Conservation (phyloP, 75 land plant species). For the Pseudotsuga menziesii region DNA sequence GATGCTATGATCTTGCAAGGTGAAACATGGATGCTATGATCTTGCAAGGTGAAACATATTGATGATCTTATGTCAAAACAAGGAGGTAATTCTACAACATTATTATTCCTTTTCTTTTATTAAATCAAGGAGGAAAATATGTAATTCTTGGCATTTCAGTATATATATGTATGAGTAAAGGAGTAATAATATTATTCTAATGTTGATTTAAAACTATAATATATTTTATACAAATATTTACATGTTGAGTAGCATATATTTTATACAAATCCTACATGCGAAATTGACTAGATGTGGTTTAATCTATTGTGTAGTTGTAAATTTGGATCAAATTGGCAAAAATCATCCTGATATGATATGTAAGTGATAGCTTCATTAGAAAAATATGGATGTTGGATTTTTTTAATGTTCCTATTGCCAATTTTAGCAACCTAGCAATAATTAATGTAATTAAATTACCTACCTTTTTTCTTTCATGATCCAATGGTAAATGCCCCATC, state of each 20-base stretch:
- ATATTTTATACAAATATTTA: background rate
- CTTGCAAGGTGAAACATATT: slow-evolving; percentile 77
- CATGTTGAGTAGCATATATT: background rate
- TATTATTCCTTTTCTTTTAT: slow-evolving; percentile 9
- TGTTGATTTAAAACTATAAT: background rate
- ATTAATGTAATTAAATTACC: background rate
- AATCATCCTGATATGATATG: slow-evolving; percentile 80
- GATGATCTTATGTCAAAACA: slow-evolving; percentile 87
- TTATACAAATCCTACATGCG: background rate
- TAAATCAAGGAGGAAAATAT: slow-evolving; percentile 79
- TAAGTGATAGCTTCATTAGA: slow-evolving; percentile 12
- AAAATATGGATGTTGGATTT: background rate
- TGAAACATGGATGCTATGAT: too few species aligned
- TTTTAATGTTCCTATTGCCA: background rate
- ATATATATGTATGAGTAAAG: too few species aligned
- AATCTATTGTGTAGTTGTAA: slow-evolving; percentile 58
- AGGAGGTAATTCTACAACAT: slow-evolving; percentile 55
- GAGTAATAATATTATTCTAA: background rate
- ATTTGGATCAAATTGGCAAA: slow-evolving; percentile 78
- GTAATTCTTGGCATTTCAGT: background rate
- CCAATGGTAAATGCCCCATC: background rate
- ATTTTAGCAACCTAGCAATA: background rate
- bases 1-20: too few species aligned
- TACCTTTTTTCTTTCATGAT: background rate
- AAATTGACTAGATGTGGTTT: background rate